Conservation (phyloP, 306 rosid species). For the Betula pendula region DNA sequence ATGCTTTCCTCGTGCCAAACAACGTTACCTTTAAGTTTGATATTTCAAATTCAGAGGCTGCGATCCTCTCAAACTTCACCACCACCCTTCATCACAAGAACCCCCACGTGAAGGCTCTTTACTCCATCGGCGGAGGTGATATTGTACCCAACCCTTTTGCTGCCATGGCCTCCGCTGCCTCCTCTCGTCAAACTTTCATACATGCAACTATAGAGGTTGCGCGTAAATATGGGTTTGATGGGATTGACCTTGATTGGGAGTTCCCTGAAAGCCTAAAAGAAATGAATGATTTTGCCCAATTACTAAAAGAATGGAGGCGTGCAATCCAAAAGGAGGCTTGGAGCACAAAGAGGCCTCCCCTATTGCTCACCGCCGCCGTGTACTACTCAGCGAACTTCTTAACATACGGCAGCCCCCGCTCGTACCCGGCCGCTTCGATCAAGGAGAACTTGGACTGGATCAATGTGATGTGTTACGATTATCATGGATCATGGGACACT, state of each 20-base stretch:
- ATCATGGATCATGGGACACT: slow-evolving; percentile 50
- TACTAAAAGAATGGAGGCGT: slow-evolving; percentile 43
- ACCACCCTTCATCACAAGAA: slow-evolving; percentile 32
- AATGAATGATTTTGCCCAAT: slow-evolving; percentile 40
- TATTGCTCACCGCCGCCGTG: slow-evolving; percentile 65
- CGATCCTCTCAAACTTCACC: slow-evolving; percentile 46
- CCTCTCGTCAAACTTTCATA: slow-evolving; percentile 57
- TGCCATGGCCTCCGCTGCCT: slow-evolving; percentile 36
- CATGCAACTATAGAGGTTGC: slow-evolving; percentile 53
- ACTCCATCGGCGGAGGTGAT: slow-evolving; percentile 60
- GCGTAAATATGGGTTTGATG: slow-evolving; percentile 60
- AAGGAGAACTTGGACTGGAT: slow-evolving; percentile 54
- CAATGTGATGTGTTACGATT: slow-evolving; percentile 62
- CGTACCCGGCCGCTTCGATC: slow-evolving; percentile 44
- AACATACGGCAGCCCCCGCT: slow-evolving; percentile 14
- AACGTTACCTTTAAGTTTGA: slow-evolving; percentile 37
- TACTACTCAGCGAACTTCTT: slow-evolving; percentile 53
- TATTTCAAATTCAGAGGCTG: slow-evolving; percentile 30
- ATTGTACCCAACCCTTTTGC: slow-evolving; percentile 32
- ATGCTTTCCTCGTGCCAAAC: slow-evolving; percentile 52
- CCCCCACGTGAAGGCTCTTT: slow-evolving; percentile 42
- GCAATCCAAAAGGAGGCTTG: slow-evolving; percentile 38
- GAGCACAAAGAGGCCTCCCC: slow-evolving; percentile 25
- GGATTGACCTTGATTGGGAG: slow-evolving; percentile 77
- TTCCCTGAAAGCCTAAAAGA: slow-evolving; percentile 46